phyloP scores from a whole-genome alignment of 2,329 filamentous ascomycete genomes.

The Sporothrix pallida region DNA sequence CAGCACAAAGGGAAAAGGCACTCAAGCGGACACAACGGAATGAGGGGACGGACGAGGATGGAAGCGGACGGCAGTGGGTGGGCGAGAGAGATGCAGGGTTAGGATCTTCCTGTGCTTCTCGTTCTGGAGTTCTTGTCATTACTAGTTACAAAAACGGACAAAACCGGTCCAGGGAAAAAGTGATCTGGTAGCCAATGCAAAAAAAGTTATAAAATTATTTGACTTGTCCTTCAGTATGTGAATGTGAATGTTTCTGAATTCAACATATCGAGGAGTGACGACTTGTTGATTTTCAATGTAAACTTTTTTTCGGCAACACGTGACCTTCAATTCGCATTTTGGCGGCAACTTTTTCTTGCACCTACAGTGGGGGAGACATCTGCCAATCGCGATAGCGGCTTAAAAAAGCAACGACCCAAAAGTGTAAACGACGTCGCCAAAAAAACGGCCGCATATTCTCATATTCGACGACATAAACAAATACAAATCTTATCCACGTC shows the following conservation, averaged over 20 bases:
- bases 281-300: neutral
- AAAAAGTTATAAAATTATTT: conserved; percentile 21
- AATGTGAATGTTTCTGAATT: neutral
- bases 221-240: neutral
- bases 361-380: neutral
- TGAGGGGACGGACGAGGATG: neutral
- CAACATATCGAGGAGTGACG: neutral
- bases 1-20: neutral
- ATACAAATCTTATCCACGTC: neutral
- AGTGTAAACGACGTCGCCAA: neutral
- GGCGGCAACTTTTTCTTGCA: neutral
- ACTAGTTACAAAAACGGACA: conserved; percentile 31
- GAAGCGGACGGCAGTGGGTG: conserved; percentile 21
- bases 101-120: conserved; percentile 26
- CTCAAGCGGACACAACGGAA: neutral
- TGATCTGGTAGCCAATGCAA: conserved; percentile 33
- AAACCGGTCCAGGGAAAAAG: conserved; percentile 31
- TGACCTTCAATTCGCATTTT: conserved; percentile 10
- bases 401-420: conserved; percentile 28
- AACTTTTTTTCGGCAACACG: conserved; percentile 4
- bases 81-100: conserved; percentile 29
- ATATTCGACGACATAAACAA: neutral
- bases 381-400: conserved; percentile 28
- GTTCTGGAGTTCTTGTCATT: conserved; percentile 32
- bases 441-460: neutral